These are phyloP conservation scores for Sphagnum tenellum DNA, from an alignment of 225 moss, liverwort and hornwort genomes.

Conservation along the genomic window DNA sequence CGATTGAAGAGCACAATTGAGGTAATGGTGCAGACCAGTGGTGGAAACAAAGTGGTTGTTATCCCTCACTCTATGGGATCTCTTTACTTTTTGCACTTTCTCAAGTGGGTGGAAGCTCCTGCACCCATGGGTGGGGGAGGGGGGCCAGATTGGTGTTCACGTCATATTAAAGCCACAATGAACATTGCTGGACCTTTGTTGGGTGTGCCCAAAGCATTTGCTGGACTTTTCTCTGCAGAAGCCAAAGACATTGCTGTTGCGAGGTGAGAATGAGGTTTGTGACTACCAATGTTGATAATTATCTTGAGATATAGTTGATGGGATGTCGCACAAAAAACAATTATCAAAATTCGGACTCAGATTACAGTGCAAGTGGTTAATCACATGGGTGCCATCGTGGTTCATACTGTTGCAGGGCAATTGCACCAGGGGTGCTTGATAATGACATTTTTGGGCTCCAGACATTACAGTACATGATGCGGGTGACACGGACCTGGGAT, in stretches of 20 bases:
- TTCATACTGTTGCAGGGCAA: conserved; percentile 45
- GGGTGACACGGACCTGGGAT: conserved; percentile 96
- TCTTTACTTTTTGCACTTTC: conserved; percentile 84
- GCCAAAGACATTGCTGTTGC: conserved; percentile 99
- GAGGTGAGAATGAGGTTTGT: conserved; percentile 32
- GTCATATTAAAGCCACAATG: conserved; percentile 71
- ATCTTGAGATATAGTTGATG: no score
- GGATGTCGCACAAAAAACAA: no score
- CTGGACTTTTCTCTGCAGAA: conserved; percentile 96
- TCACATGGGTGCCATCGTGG: no score
- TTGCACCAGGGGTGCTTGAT: conserved; percentile 87
- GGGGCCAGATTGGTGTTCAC: conserved; percentile 79
- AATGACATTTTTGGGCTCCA: conserved; percentile 86
- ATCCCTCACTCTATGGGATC: conserved; percentile 97
- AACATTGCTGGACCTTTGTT: conserved; percentile 89
- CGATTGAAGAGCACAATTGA: conserved; percentile 75
- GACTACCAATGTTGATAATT: no score
- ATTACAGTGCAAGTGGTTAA: no score
- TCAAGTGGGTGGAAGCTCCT: conserved; percentile 98
- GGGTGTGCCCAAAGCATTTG: conserved; percentile 85
- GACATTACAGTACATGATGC: conserved; percentile 91
- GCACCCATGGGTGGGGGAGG: conserved; percentile 90
- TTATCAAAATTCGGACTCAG: no score
- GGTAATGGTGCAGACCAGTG: conserved; percentile 58
- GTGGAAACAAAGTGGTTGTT: conserved; percentile 64